phyloP scores from a whole-genome alignment of 116 monocot genomes.

The Thalassia testudinum region DNA sequence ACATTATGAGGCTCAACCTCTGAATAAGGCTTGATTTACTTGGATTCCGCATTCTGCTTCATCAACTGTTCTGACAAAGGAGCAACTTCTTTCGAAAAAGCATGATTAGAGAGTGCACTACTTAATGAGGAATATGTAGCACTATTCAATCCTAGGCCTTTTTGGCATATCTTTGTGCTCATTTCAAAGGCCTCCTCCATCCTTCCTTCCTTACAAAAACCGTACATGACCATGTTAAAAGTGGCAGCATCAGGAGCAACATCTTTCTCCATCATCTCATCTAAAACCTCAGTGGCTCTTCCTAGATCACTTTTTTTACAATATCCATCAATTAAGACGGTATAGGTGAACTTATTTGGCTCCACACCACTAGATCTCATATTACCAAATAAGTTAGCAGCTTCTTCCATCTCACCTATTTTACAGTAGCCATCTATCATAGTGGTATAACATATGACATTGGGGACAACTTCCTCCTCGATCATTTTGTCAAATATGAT shows the following conservation, averaged over 20 bases:
- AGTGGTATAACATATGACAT: conserved; percentile 73
- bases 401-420: conserved; percentile 32
- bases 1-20: too few species aligned
- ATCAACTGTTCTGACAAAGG: too few species aligned
- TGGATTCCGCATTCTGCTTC: too few species aligned
- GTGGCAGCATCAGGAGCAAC: conserved; percentile 35
- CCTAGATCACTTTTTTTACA: conserved; percentile 21
- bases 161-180: conserved; percentile 1
- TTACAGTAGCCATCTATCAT: conserved; percentile 62
- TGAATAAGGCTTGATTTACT: too few species aligned
- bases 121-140: background rate
- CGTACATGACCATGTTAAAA: conserved; percentile 34
- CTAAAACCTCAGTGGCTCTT: conserved; percentile 14
- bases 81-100: conserved; percentile 1
- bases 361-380: conserved; percentile 33
- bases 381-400: conserved; percentile 33
- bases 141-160: background rate
- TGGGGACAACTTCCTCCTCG: conserved; percentile 26
- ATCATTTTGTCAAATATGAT: conserved; percentile 28
- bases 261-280: conserved; percentile 33
- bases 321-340: conserved; percentile 35
- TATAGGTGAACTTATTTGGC: conserved; percentile 51
- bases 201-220: conserved; percentile 50
- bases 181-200: conserved; percentile 22
- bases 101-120: background rate